Conservation (phyloP, 164 flowering plant species). For the Magnolia changhungtana region DNA sequence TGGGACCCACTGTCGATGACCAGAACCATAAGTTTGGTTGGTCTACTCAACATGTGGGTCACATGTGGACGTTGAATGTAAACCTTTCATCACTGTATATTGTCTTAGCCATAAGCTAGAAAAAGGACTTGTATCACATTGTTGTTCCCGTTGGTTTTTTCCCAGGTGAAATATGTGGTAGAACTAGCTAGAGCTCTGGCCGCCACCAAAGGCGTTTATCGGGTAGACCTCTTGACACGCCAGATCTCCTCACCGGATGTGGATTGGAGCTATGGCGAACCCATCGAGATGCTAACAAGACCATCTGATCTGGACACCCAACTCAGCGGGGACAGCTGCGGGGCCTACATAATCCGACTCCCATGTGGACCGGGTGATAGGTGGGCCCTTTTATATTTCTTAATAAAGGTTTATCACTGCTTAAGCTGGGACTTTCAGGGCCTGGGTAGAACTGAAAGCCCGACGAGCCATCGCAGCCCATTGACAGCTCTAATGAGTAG, state of each 20-base stretch:
- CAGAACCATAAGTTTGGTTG: too few species aligned
- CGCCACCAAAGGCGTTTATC: slow-evolving; percentile 56
- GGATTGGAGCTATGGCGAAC: slow-evolving; percentile 73
- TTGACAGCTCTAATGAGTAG: too few species aligned
- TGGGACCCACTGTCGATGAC: too few species aligned
- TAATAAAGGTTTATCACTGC: background rate
- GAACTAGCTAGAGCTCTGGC: slow-evolving; percentile 79
- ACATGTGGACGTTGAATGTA: too few species aligned
- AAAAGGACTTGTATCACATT: too few species aligned
- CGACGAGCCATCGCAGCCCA: too few species aligned
- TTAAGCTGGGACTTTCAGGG: background rate
- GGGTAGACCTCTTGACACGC: slow-evolving; percentile 78
- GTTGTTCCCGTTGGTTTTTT: too few species aligned
- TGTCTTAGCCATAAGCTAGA: too few species aligned
- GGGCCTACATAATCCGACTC: slow-evolving; percentile 74
- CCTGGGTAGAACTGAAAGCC: too few species aligned
- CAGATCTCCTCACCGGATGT: slow-evolving; percentile 68
- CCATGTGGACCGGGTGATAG: slow-evolving; percentile 66
- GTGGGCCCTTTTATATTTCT: background rate
- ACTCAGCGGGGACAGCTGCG: slow-evolving; percentile 28
- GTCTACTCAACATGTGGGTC: too few species aligned
- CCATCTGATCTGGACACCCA: slow-evolving; percentile 44
- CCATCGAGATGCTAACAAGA: slow-evolving; percentile 69
- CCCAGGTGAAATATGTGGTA: slow-evolving; percentile 84
- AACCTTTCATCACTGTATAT: too few species aligned